Evolutionary conservation across 129 eudicot species (phyloP).

Genomic region (Sambucus nigra): DNA sequence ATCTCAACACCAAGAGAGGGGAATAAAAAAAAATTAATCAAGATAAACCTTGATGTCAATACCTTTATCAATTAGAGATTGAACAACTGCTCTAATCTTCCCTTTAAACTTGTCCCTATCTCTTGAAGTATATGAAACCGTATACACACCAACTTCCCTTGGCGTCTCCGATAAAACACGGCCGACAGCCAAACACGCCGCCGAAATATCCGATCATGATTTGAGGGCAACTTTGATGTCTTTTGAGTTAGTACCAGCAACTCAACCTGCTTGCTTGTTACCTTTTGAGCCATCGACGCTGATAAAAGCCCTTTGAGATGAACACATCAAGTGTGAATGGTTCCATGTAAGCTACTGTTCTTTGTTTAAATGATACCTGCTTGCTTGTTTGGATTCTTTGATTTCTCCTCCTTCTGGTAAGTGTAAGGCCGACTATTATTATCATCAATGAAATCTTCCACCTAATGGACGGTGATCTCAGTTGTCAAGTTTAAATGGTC

Average conservation of each 20-base stretch:
- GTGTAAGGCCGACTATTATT: conserved; percentile 67
- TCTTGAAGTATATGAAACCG: conserved; percentile 59
- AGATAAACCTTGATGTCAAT: conserved; percentile 55
- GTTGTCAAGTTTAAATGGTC: too few species aligned
- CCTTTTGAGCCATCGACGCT: conserved; percentile 60
- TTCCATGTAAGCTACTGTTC: conserved; percentile 63
- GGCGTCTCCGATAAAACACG: conserved; percentile 47
- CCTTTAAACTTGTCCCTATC: conserved; percentile 67
- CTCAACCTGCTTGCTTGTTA: conserved; percentile 59
- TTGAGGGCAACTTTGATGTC: conserved; percentile 50
- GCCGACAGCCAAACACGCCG: conserved; percentile 61
- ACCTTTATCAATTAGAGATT: too few species aligned
- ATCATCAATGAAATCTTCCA: conserved; percentile 58
- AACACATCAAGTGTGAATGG: conserved; percentile 61
- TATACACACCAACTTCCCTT: conserved; percentile 61
- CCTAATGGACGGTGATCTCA: too few species aligned
- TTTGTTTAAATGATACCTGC: conserved; percentile 53
- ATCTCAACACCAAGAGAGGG: too few species aligned
- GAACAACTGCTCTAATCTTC: too few species aligned
- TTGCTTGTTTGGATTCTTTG: conserved; percentile 57
- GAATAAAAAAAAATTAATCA: conserved; percentile 18
- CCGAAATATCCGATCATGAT: conserved; percentile 56
- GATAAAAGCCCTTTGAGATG: conserved; percentile 54
- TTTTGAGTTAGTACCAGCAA: conserved; percentile 69
- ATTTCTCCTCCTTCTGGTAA: conserved; percentile 48